Evolutionary conservation across 305 asterid species (phyloP), one percentile per base, ranked within the genome.

Genomic region (Fraxinus floribunda): DNA sequence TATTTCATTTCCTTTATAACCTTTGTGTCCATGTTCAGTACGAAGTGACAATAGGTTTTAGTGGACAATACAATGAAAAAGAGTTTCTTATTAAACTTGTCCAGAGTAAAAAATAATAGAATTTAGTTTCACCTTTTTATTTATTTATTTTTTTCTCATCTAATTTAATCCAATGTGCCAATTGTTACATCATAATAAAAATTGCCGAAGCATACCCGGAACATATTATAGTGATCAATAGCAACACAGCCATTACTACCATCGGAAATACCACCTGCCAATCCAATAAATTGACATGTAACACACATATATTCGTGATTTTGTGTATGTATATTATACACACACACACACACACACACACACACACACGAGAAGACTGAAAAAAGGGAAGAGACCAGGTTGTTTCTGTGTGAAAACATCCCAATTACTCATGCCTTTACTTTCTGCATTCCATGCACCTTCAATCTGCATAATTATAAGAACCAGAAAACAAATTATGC

Each of bases 391-490:
- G 64, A 75, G 20, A 87, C 90, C 88, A 44, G 89, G 90, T 32
- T 84, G 57, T 73, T 64, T 83, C 79, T 36, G 57, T 11, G 87
- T 64, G 79, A 88, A 88, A 18, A 79, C 72, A 77, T 88, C 90
- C 90, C 90, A 88, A 24, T 78, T 62, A 20, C 89, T 82, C 39
- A 77, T 74, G 71, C 90, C 89, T 75, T 84, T 88, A 1, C 86
- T 82, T 7, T 85, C 87, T 68, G 81, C 68, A 30, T 85, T 86
- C 11, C 86, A 84, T 0, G 80, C 90, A 66, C 90, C 90, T 86
- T 86, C 89, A 35, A 82, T 77, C 90, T 88, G 32, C 20, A 76
- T 11, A 80, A 83, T 2, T 18, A 18, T 57, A 57, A 16, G 49
- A 41, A 13, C 16, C 52, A 10, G 52, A 9, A 10, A 41, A 41